These are phyloP conservation scores for Suhomyces ambrosiae DNA, from an alignment of 1,139 yeast species.

Conservation along the genomic window DNA sequence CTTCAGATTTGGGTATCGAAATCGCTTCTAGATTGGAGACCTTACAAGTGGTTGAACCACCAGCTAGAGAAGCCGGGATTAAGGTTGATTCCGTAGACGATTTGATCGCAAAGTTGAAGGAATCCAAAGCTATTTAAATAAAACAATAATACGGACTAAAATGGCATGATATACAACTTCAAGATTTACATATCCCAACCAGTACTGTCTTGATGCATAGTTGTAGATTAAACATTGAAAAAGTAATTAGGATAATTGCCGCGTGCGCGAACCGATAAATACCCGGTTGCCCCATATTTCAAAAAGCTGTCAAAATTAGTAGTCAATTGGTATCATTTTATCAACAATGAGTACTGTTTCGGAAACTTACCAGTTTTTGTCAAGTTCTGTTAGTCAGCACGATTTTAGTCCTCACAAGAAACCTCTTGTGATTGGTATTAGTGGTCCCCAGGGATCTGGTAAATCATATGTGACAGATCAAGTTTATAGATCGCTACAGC, in stretches of 20 bases:
- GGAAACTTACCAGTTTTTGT: constrained; percentile 25
- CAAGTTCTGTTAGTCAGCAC: constrained; percentile 21
- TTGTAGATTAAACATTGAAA: background rate
- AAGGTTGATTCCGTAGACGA: constrained; percentile 83
- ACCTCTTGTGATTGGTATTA: constrained; percentile 68
- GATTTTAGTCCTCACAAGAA: constrained; percentile 16
- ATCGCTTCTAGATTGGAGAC: constrained; percentile 65
- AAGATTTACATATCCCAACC: no score
- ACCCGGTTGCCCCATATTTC: background rate
- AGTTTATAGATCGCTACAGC: constrained; percentile 39
- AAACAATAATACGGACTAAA: background rate
- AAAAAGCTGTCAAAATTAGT: background rate
- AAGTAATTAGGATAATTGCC: no score
- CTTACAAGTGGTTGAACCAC: constrained; percentile 81
- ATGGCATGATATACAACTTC: background rate
- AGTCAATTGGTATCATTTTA: background rate
- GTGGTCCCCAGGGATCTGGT: constrained; percentile 95
- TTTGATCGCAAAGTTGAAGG: constrained; percentile 76
- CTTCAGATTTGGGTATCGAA: constrained; percentile 73
- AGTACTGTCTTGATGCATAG: no score
- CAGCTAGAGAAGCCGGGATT: constrained; percentile 77
- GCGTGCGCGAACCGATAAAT: background rate
- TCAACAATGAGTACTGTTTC: constrained; percentile 20
- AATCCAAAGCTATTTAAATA: constrained; percentile 53
- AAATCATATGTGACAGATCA: constrained; percentile 67